Evolutionary conservation across 805 yeast genomes (phyloP), one percentile per base, ranked within the genome.

Genomic region (Saccharomyces eubayanus): DNA sequence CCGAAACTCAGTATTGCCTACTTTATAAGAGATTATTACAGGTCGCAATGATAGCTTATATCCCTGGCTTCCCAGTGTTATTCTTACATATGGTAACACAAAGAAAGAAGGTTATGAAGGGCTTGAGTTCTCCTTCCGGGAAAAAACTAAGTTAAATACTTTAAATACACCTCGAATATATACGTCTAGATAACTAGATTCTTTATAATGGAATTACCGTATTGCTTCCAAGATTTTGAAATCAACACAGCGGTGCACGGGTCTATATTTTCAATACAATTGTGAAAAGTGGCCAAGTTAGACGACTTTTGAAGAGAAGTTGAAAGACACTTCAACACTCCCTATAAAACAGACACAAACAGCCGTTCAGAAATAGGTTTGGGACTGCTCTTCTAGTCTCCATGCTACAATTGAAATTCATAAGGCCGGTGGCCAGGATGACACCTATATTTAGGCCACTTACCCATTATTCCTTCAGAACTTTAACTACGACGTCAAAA

Each of bases 31-130:
- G 77, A 65, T 69, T 80, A 53, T 74, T 90, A 59, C 74, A 82
- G 52, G 75, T 70, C 1, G 74, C 82, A 51, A 75, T 92, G 72
- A 67, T 80, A 30, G 76, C 85, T 6, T 94, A 92, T 68, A 76
- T 85, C 31, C 97, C 98, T 9, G 96, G 97, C 1, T 81, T 91
- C 69, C 90, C 89, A 68, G 78, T 84, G 62, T 74, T 94, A 63
- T 94, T 83, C 73, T 77, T 86, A 12, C 91, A 94, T 68, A 91
- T 94, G 97, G 76, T 92, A 64, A 80, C 77, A 59, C 97, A 92
- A 74, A 84, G 99, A 73, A 77, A 76, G 68, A 88, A 89, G 75
- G 89, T 84, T 3, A 74, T 85, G 77, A 82, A 77, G 52, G 66
- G 71, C 8, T 53, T 74, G 55, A 61, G 59, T 43, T 36, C 43